Percentiles rank a stretch among this genome's conserved stretches.
Evolutionary conservation across 306 rosid species (phyloP).

Genomic region (Vigna reflexopilosa): DNA sequence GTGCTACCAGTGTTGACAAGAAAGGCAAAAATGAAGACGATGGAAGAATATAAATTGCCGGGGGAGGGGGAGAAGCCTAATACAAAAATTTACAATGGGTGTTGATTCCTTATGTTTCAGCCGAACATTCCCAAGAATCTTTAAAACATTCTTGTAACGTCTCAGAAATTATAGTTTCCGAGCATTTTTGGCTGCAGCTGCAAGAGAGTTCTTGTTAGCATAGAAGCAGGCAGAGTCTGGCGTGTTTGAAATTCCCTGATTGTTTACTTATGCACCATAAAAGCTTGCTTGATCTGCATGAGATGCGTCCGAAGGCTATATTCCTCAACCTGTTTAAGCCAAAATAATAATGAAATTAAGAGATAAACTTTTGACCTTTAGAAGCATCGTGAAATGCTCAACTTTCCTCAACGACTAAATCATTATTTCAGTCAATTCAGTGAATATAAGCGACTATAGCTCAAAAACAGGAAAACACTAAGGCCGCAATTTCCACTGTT

Average conservation of each 20-base stretch:
- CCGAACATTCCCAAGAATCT: conserved; percentile 20
- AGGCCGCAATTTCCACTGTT: not conserved
- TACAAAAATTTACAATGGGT: conserved; percentile 54
- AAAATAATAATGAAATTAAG: conserved; percentile 36
- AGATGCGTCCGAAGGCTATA: conserved; percentile 83
- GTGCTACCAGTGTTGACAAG: conserved; percentile 50
- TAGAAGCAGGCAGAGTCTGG: conserved; percentile 55
- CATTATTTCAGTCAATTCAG: not conserved
- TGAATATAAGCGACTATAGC: not conserved
- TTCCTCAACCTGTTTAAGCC: conserved; percentile 76
- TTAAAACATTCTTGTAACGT: conserved; percentile 31
- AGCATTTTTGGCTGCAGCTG: conserved; percentile 50
- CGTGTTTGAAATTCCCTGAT: conserved; percentile 48
- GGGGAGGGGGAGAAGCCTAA: conserved; percentile 36
- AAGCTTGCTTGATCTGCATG: conserved; percentile 72
- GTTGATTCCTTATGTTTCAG: conserved; percentile 5
- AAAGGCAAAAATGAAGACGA: conserved; percentile 29
- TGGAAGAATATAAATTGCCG: conserved; percentile 45
- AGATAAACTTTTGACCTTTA: not conserved
- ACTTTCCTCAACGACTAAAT: conserved; percentile 5
- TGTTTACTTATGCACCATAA: conserved; percentile 54
- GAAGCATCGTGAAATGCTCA: conserved; percentile 29
- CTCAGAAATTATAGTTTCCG: conserved; percentile 1
- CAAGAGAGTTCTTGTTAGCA: conserved; percentile 50
- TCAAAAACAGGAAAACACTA: not conserved